A percentile compares a stretch with the other conserved stretches of the same genome.
Conservation (phyloP, 1,284 basidiomycete genomes). For the Meripilus lineatus region DNA sequence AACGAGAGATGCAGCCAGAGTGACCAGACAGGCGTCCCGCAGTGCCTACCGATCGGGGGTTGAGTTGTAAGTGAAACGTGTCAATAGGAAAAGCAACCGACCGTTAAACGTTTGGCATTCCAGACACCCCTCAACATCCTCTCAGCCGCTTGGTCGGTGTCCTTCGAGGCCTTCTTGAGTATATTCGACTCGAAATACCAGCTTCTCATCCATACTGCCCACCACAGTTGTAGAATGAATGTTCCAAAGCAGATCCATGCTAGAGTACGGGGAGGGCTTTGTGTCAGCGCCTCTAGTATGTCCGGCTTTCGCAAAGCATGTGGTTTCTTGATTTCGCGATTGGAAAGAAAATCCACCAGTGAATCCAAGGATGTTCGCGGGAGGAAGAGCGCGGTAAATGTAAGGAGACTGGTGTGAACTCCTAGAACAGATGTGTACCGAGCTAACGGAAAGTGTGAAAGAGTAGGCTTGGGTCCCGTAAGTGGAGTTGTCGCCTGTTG, state of each 20-base stretch:
- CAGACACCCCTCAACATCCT: constrained; percentile 15
- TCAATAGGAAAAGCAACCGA: constrained; percentile 7
- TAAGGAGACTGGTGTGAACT: constrained; percentile 63
- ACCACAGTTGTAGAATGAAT: constrained; percentile 62
- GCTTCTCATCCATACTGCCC: constrained; percentile 59
- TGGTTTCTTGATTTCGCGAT: too few relatives aligned
- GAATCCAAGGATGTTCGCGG: constrained; percentile 51
- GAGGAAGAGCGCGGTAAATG: constrained; percentile 61
- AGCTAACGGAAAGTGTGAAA: constrained; percentile 36
- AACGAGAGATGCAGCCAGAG: constrained; percentile 43
- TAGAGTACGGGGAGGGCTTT: constrained; percentile 56
- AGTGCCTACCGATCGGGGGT: too few relatives aligned
- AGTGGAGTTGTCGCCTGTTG: not conserved
- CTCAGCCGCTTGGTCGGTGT: too few relatives aligned
- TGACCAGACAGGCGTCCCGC: constrained; percentile 47
- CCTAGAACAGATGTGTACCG: constrained; percentile 71
- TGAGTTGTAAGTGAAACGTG: too few relatives aligned
- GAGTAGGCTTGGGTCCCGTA: not conserved
- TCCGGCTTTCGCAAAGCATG: constrained; percentile 58
- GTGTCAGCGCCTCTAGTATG: constrained; percentile 63
- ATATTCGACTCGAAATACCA: constrained; percentile 35
- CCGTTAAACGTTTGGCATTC: constrained; percentile 25
- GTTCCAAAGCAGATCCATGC: constrained; percentile 57
- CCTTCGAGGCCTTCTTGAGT: constrained; percentile 8
- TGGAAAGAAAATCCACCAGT: constrained; percentile 29